phyloP scores from a whole-genome alignment of 192 early-diverging fungal species.

The Podila epicladia region DNA sequence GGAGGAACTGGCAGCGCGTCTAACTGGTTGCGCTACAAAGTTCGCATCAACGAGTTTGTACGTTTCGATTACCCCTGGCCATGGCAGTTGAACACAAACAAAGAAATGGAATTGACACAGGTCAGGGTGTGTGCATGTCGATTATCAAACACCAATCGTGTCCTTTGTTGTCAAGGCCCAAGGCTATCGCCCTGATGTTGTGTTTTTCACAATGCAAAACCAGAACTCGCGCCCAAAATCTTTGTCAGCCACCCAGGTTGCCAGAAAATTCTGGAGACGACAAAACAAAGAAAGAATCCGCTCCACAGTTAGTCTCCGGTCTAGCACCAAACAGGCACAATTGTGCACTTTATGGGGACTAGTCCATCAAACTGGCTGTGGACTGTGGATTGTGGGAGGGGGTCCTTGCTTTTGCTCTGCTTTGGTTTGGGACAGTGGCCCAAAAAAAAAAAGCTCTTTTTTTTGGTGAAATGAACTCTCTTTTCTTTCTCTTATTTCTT shows the following conservation, averaged over 20 bases:
- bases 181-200: background rate
- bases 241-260: background rate
- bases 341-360: slow-evolving; percentile 29
- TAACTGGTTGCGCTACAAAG: no score
- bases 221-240: background rate
- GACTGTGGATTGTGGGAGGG: background rate
- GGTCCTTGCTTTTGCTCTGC: background rate
- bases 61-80: background rate
- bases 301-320: no score
- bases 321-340: background rate
- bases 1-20: background rate
- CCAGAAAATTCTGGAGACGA: no score
- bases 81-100: no score
- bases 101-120: no score
- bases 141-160: background rate
- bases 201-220: background rate
- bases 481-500: background rate
- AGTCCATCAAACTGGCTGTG: background rate
- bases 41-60: background rate
- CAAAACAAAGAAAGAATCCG: no score
- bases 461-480: background rate
- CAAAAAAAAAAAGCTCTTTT: background rate
- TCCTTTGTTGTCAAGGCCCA: background rate
- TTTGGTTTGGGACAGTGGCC: background rate
- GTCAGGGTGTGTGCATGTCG: background rate